Percentiles rank a stretch among this genome's conserved stretches.
Evolutionary conservation across 83 land plant genomes (phyloP).

Genomic region (Picea abies): DNA sequence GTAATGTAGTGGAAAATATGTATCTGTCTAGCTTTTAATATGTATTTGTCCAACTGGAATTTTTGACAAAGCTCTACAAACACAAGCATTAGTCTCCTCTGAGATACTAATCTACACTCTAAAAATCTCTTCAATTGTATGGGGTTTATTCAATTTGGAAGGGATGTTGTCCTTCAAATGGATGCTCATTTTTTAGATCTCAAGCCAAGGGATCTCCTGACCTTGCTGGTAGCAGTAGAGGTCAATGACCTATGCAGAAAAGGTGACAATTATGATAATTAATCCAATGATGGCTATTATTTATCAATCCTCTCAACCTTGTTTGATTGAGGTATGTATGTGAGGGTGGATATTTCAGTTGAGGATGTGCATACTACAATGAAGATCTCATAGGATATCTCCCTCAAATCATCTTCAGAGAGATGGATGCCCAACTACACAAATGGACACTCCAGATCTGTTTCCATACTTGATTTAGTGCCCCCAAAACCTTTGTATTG

Average conservation of each 20-base stretch:
- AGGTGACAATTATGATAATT: constrained; percentile 18
- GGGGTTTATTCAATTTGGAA: constrained; percentile 45
- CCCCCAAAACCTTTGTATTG: neutral
- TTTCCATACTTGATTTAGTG: neutral
- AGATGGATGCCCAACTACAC: constrained; percentile 34
- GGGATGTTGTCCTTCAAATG: constrained; percentile 18
- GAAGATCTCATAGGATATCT: constrained; percentile 74
- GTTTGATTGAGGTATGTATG: constrained; percentile 29
- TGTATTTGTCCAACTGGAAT: constrained; percentile 81
- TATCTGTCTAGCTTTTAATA: too few species aligned
- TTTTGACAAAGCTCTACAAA: constrained; percentile 72
- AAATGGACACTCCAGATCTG: constrained; percentile 47
- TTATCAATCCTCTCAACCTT: neutral
- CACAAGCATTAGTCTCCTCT: constrained; percentile 74
- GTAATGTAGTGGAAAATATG: too few species aligned
- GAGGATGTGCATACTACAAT: constrained; percentile 63
- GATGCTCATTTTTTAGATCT: constrained; percentile 39
- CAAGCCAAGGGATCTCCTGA: constrained; percentile 88
- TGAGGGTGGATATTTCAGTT: constrained; percentile 35
- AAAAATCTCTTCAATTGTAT: constrained; percentile 71
- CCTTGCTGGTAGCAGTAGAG: constrained; percentile 69
- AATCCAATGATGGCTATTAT: neutral
- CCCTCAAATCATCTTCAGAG: constrained; percentile 63
- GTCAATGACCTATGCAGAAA: constrained; percentile 59
- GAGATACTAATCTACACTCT: constrained; percentile 76